These are phyloP conservation scores for Neospermospora avenae DNA, from an alignment of 2,329 filamentous ascomycete species.

Conservation along the genomic window DNA sequence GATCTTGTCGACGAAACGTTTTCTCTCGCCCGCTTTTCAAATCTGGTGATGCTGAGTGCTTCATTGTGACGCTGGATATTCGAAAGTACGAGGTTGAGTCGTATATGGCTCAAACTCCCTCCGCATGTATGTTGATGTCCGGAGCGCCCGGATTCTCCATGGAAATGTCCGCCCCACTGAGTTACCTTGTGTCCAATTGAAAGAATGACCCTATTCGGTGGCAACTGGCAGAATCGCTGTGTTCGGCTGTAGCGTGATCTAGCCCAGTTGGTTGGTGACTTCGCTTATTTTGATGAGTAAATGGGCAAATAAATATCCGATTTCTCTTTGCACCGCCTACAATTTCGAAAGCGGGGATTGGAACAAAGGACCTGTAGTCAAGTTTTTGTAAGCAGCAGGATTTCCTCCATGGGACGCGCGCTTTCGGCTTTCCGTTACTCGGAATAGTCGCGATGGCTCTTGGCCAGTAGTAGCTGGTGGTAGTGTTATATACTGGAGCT, in stretches of 20 bases:
- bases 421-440: not conserved
- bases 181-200: no score
- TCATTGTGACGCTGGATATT: not conserved
- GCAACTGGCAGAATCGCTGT: no score
- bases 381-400: not conserved
- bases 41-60: not conserved
- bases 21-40: constrained; percentile 10
- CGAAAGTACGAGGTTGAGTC: not conserved
- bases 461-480: no score
- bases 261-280: not conserved
- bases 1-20: constrained; percentile 24
- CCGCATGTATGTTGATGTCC: not conserved
- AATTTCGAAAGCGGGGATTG: not conserved
- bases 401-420: no score
- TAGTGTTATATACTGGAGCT: no score
- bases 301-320: not conserved
- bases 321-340: not conserved
- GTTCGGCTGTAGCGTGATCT: no score
- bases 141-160: not conserved
- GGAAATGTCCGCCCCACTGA: not conserved
- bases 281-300: not conserved
- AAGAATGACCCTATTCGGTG: no score
- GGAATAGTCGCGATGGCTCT: no score
- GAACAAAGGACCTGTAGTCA: no score
- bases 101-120: not conserved